Evolutionary conservation across 164 flowering plant species (phyloP).

Genomic region (Chimonanthus salicifolius): DNA sequence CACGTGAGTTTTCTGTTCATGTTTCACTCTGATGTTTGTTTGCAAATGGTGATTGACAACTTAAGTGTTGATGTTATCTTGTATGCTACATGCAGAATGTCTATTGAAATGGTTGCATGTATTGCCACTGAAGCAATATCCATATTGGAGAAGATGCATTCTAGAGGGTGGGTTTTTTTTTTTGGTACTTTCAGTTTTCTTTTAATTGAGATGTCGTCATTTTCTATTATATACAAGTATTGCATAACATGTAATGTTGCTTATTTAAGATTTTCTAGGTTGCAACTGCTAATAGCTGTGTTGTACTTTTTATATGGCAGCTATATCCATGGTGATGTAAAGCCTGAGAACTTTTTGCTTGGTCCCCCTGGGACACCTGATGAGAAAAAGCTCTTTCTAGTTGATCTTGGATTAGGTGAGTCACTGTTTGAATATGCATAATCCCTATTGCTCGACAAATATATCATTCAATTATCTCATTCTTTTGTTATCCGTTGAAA

Average conservation of each 20-base stretch:
- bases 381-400: constrained; percentile 81
- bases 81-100: constrained; percentile 1
- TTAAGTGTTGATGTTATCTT: not conserved
- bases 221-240: no score
- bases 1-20: constrained; percentile 5
- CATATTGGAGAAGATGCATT: no score
- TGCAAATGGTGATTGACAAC: not conserved
- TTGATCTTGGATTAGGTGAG: constrained; percentile 94
- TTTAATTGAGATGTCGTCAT: no score
- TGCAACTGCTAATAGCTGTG: not conserved
- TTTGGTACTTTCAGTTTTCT: no score
- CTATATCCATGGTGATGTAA: constrained; percentile 95
- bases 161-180: no score
- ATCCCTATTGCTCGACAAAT: not conserved
- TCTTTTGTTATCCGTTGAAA: not conserved
- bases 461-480: not conserved
- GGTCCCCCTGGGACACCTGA: constrained; percentile 83
- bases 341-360: constrained; percentile 95
- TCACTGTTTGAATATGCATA: not conserved
- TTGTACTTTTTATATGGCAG: constrained; percentile 22
- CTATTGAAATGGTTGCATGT: no score
- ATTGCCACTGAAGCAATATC: no score
- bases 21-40: not conserved
- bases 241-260: no score
- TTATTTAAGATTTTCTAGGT: not conserved